Evolutionary conservation across 768 basidiomycete genomes (phyloP).

Genomic region (Nidularia pulvinata): DNA sequence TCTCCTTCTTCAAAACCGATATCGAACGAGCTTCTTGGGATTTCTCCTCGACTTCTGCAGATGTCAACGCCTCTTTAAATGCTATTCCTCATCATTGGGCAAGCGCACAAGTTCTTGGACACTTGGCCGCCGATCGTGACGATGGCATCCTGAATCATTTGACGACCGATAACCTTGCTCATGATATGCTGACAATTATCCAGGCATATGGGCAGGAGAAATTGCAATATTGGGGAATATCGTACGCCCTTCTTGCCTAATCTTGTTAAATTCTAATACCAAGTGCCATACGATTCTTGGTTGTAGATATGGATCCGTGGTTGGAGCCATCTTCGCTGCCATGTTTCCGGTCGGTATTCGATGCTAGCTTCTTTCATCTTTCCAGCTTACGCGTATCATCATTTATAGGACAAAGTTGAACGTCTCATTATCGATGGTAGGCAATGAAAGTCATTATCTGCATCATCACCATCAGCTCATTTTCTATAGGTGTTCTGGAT

Average conservation of each 20-base stretch:
- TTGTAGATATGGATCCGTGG: conserved; percentile 18
- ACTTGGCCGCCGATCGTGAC: conserved; percentile 26
- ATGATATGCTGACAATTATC: conserved; percentile 34
- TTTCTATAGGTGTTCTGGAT: conserved; percentile 37
- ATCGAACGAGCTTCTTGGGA: conserved; percentile 28
- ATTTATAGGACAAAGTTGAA: conserved; percentile 30
- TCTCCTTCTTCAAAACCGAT: conserved; percentile 29
- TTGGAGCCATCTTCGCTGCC: conserved; percentile 28
- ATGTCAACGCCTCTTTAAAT: conserved; percentile 18
- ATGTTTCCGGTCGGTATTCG: conserved; percentile 24
- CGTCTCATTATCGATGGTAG: conserved; percentile 38
- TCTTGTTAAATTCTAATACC: background rate
- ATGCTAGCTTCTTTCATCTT: background rate
- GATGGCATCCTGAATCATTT: conserved; percentile 21
- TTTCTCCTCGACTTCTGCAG: background rate
- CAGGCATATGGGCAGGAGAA: conserved; percentile 27
- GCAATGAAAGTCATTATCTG: no score
- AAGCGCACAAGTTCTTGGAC: conserved; percentile 21
- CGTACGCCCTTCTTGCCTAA: conserved; percentile 9
- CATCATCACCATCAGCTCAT: no score
- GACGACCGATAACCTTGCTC: conserved; percentile 33
- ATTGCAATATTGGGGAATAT: conserved; percentile 26
- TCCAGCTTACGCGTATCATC: background rate
- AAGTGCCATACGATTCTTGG: background rate
- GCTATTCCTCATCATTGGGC: conserved; percentile 27